A percentile compares a stretch with the other conserved stretches of the same genome.
phyloP scores from a whole-genome alignment of 495 filamentous ascomycete species.

The Amorphotheca resinae region DNA sequence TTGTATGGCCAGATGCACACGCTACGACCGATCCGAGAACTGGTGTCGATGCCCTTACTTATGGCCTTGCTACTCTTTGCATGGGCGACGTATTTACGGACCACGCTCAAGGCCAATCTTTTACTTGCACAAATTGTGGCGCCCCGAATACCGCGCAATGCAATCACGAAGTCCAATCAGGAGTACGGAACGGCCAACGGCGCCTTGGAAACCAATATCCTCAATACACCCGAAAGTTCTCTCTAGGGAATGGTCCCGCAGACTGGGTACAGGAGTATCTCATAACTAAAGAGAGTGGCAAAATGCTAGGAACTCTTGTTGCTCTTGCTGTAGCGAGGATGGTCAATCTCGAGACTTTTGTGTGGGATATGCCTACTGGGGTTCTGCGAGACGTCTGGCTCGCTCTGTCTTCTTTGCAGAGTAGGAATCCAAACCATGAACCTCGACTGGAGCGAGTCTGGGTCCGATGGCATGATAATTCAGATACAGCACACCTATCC shows the following conservation, averaged over 20 bases:
- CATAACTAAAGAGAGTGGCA: slow-evolving; percentile 79
- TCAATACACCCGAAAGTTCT: slow-evolving; percentile 78
- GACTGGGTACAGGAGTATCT: slow-evolving; percentile 81
- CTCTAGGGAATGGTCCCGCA: slow-evolving; percentile 72
- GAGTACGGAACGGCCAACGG: slow-evolving; percentile 19
- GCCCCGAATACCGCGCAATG: slow-evolving; percentile 15
- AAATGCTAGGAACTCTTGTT: slow-evolving; percentile 88
- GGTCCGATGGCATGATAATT: slow-evolving; percentile 85
- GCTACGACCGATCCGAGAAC: slow-evolving; percentile 50
- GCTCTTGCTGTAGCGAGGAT: slow-evolving; percentile 75
- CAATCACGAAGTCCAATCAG: slow-evolving; percentile 8
- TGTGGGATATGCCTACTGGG: slow-evolving; percentile 96
- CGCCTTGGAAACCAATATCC: slow-evolving; percentile 63
- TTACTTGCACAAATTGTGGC: slow-evolving; percentile 18
- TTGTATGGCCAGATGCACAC: slow-evolving; percentile 77
- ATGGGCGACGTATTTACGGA: slow-evolving; percentile 59
- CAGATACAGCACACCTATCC: slow-evolving; percentile 20
- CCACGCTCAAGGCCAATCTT: slow-evolving; percentile 15
- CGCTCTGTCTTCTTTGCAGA: slow-evolving; percentile 62
- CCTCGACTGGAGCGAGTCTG: slow-evolving; percentile 68
- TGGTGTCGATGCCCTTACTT: slow-evolving; percentile 83
- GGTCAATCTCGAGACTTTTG: slow-evolving; percentile 79
- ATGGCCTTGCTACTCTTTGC: slow-evolving; percentile 76
- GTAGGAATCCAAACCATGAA: slow-evolving; percentile 43
- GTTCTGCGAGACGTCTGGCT: slow-evolving; percentile 80